Evolutionary conservation across 768 basidiomycete genomes (phyloP), one percentile per base, ranked within the genome.

Genomic region (Tricholoma hemisulphureum): DNA sequence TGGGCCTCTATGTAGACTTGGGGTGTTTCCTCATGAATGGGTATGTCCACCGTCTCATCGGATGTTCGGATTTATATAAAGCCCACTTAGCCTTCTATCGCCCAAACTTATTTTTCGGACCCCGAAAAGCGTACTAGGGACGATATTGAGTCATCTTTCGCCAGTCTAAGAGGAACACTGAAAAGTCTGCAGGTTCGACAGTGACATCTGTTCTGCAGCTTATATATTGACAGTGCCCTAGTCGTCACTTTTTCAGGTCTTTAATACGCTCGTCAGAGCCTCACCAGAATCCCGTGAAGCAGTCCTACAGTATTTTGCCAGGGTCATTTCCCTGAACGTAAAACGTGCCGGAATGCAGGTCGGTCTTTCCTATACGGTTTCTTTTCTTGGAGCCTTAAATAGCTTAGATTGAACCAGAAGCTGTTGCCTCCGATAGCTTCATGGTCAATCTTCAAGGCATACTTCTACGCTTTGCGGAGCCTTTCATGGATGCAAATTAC

Each of bases 301-400:
- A 3, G 89, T 95, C 6, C 71, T 99, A 39, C 79, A 84, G 56
- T 95, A 90, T 70, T 93, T 98, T 63, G 83, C 91, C 9, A 78
- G 83, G 3, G 85, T 87, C 4, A 73, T 95, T 31, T 78, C 80
- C 14, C 70, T 95, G 61, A 99, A 99, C 67, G 77, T 80, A 26
- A 95, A 85, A 69, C 85, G 97, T 51, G 85, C 91, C 3, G 97
- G 95, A n/a, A 90, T 93, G 84, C 90, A 93, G 77, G 91, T 88
- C 56, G 41, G 74, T 64, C 2, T 9, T 53, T 20, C 4, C 26
- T 9, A 29, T 23, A n/a, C 31, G 4, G 31, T 16, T 20, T 14
- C 13, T 53, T 34, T 55, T 26, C 34, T 24, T 18, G 26, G 32
- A 35, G 48, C n/a, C 51, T 51, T 48, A 21, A 53, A 31, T 45